Evolutionary conservation across 306 rosid species (phyloP), one percentile per base, ranked within the genome.

Genomic region (Ammopiptanthus mongolicus): DNA sequence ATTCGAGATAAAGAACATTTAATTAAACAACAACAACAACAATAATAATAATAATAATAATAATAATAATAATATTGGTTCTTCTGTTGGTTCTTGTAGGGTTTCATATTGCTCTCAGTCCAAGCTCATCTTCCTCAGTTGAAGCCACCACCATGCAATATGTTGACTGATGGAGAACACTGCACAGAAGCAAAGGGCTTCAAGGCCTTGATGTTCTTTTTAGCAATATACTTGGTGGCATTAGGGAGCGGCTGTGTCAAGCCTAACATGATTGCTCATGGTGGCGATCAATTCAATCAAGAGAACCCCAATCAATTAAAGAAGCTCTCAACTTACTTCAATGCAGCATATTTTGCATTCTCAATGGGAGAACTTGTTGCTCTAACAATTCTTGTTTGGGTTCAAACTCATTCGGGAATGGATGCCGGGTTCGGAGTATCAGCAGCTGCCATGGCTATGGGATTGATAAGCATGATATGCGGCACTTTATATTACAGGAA

Each of bases 351-450:
- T 60, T 90, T 92, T 28, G 97, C 99, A 31, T 96, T 96, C 79
- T 96, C 97, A 0, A 10, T 90, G 44, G 99, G 99, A 3, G 90
- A 96, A 50, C 96, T 96, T 56, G 25, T 96, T 23, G 97, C 98
- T 37, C 90, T 96, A 3, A 96, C 98, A 3, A 23, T 92, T 76
- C 89, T 96, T 51, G 91, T 96, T 36, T 96, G 97, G 97, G 85
- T 96, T 73, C 99, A 96, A 86, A 96, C 99, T 73, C 99, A 92
- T 44, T 96, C 99, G 2, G 99, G 99, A 1, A 96, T 96, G 99
- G 99, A 96, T 41, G 89, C 87, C 0, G 99, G 99, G 7, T 96
- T 96, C 65, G 99, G 97, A 0, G 89, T 96, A 56, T 96, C 99
- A 0, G 98, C 99, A 0, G 99, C 93, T 15, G 93, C 64, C 31